phyloP scores from a whole-genome alignment of 805 yeast genomes.

The Debaryomyces maramus region DNA sequence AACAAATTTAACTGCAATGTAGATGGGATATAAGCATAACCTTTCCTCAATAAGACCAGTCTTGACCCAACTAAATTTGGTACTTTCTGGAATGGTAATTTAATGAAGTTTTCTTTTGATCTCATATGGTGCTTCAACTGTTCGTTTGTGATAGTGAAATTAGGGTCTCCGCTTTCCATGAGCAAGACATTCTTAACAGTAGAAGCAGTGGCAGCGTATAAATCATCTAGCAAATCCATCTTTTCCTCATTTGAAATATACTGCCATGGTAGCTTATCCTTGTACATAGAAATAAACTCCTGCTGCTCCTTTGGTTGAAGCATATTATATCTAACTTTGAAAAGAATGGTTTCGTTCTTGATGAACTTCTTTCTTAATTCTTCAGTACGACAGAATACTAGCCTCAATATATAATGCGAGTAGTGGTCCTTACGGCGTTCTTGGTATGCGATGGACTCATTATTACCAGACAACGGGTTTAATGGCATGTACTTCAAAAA shows the following conservation, averaged over 20 bases:
- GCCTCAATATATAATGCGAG: conserved; percentile 82
- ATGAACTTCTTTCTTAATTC: conserved; percentile 81
- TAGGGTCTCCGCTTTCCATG: conserved; percentile 28
- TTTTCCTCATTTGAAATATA: conserved; percentile 66
- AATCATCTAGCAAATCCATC: conserved; percentile 41
- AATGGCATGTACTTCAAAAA: conserved; percentile 67
- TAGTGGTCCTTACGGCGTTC: conserved; percentile 89
- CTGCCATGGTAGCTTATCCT: conserved; percentile 69
- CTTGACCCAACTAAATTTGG: conserved; percentile 75
- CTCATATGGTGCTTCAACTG: conserved; percentile 51
- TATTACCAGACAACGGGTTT: conserved; percentile 22
- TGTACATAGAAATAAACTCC: conserved; percentile 57
- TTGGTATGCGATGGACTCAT: conserved; percentile 31
- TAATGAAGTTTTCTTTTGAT: conserved; percentile 64
- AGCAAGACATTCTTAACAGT: conserved; percentile 39
- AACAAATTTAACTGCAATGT: conserved; percentile 73
- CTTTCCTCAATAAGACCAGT: conserved; percentile 62
- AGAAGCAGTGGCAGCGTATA: conserved; percentile 56
- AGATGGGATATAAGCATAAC: conserved; percentile 83
- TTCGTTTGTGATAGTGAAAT: conserved; percentile 44
- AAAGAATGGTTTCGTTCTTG: conserved; percentile 71
- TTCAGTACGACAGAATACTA: conserved; percentile 85
- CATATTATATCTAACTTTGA: conserved; percentile 67
- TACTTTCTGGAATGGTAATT: conserved; percentile 85
- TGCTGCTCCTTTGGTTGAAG: conserved; percentile 67